Evolutionary conservation across 2,329 filamentous ascomycete genomes (phyloP), one percentile per base, ranked within the genome.

Genomic region (Trichoderma polysporum): DNA sequence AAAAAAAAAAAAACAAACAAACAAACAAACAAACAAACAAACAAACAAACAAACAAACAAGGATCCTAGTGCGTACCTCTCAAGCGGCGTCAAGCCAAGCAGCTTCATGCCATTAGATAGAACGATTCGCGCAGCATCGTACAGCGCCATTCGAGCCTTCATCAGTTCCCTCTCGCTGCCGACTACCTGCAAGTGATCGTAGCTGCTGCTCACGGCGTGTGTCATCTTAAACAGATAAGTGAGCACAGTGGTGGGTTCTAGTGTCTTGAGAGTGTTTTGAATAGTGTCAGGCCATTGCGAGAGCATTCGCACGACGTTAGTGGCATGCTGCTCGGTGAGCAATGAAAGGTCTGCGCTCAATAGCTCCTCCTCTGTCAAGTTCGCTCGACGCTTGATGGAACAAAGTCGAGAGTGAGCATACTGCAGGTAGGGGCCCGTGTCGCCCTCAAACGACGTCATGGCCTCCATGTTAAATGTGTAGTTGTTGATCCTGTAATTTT

Each of bases 251-350:
- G 83, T 85, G 22, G 92, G 92, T 79, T 96, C 93, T 25, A 93
- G 85, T 0, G 92, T 96, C 83, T 91, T 92, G 73, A 95, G 83
- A 0, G 93, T 94, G 79, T 94, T 94, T 74, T 90, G 83, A 67
- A 96, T 88, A 5, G 93, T 91, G 73, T 96, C 93, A 2, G 93
- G 93, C 86, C 91, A 97, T 75, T 93, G 91, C 9, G 90, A 85
- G n/a, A 97, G 84, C 53, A 91, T 84, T 35, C 93, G 88, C 70
- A 93, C 84, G 45, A 94, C 84, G 73, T 93, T 89, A 56, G 88
- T 78, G 25, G 91, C 92, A 74, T 93, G 91, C 45, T 86, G 80
- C 79, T 93, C 91, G 1, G 83, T 87, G 33, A 94, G 85, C 49
- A 93, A 85, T 12, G 84, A 83, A 59, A 91, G 81, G 76, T 94